Percentiles rank a stretch among this genome's conserved stretches.
These are phyloP conservation scores for Lycium ferocissimum DNA, from an alignment of 257 asterid genomes.

Conservation along the genomic window DNA sequence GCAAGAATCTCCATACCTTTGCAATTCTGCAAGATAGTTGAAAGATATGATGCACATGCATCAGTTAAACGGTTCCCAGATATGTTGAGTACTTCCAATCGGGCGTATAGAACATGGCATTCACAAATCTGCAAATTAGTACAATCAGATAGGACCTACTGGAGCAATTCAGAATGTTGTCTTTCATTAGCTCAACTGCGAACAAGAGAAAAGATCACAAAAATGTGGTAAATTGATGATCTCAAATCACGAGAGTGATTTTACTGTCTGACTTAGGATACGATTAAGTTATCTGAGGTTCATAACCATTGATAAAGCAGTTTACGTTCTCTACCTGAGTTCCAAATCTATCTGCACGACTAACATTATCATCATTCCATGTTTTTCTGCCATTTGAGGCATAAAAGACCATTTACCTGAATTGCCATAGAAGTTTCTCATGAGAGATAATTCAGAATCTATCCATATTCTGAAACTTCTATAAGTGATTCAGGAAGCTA, in stretches of 20 bases:
- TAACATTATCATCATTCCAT: not conserved
- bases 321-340: not conserved
- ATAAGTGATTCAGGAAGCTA: not conserved
- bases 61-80: constrained; percentile 89
- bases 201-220: constrained; percentile 14
- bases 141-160: constrained; percentile 11
- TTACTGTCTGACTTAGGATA: not conserved
- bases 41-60: constrained; percentile 87
- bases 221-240: not conserved
- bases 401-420: constrained; percentile 2
- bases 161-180: constrained; percentile 16
- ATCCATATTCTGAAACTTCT: constrained; percentile 20
- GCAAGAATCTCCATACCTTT: constrained; percentile 56
- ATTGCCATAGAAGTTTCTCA: not conserved
- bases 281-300: not conserved
- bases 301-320: constrained; percentile 10
- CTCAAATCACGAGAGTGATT: constrained; percentile 4
- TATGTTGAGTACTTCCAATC: constrained; percentile 88
- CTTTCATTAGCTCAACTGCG: constrained; percentile 15
- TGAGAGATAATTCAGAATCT: constrained; percentile 5
- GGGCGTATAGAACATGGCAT: constrained; percentile 70
- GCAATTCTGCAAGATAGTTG: constrained; percentile 76
- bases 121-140: constrained; percentile 70
- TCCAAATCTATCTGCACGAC: not conserved
- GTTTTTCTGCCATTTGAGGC: constrained; percentile 6